Percentiles rank a stretch among this genome's conserved stretches.
These are phyloP conservation scores for Mrakiaceae sp. DNA, from an alignment of 1,284 basidiomycete species.

Conservation along the genomic window DNA sequence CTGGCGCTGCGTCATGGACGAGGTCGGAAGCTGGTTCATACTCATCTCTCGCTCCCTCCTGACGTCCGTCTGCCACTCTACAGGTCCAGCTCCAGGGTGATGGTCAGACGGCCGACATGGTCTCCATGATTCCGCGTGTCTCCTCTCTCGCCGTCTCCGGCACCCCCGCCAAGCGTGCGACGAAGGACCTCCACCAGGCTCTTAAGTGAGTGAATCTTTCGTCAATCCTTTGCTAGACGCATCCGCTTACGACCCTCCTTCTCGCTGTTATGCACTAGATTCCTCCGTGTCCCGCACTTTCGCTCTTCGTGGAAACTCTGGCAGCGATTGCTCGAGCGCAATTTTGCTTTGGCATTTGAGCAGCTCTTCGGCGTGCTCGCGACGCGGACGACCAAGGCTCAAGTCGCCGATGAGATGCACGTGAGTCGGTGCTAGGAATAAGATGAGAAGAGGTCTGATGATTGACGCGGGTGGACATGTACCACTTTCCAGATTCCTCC, in stretches of 20 bases:
- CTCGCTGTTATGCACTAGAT: background rate
- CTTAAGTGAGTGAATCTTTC: background rate
- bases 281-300: slow-evolving; percentile 8
- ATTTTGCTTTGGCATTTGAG: background rate
- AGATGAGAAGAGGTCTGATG: too few species aligned
- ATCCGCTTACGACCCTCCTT: background rate
- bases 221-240: background rate
- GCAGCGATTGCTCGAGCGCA: slow-evolving; percentile 2
- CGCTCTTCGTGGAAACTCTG: background rate
- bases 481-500: slow-evolving; percentile 1
- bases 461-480: too few species aligned
- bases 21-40: background rate
- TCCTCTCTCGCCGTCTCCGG: slow-evolving; percentile 11
- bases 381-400: slow-evolving; percentile 10
- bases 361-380: slow-evolving; percentile 6
- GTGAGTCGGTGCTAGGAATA: background rate
- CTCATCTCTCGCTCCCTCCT: background rate
- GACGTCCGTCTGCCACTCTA: background rate
- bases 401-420: slow-evolving; percentile 3
- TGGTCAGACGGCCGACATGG: slow-evolving; percentile 12
- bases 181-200: slow-evolving; percentile 7
- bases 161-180: slow-evolving; percentile 7
- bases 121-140: slow-evolving; percentile 7
- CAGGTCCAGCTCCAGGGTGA: slow-evolving; percentile 10
- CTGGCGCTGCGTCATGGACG: slow-evolving; percentile 12